Evolutionary conservation across 257 asterid genomes (phyloP).

Genomic region (Solanum dulcamara): DNA sequence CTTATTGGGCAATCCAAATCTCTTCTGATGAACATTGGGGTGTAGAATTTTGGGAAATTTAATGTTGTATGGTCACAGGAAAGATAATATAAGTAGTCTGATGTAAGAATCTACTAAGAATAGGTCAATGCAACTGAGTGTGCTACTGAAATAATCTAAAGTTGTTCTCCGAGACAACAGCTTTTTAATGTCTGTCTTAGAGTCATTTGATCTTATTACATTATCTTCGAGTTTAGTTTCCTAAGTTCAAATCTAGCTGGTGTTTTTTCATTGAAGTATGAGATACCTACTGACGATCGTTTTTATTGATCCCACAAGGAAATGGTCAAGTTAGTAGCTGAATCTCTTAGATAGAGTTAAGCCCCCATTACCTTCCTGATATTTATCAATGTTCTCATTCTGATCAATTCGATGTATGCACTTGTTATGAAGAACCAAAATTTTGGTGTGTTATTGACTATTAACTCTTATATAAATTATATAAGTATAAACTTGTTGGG

Average conservation of each 20-base stretch:
- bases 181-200: conserved; percentile 19
- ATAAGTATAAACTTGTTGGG: background rate
- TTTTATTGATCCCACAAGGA: conserved; percentile 2
- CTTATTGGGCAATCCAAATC: conserved; percentile 10
- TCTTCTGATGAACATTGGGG: conserved; percentile 3
- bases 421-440: background rate
- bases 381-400: background rate
- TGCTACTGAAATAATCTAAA: background rate
- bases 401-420: background rate
- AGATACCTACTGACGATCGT: conserved; percentile 2
- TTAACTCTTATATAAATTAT: background rate
- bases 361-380: background rate
- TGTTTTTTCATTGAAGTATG: background rate
- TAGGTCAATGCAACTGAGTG: background rate
- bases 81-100: background rate
- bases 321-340: background rate
- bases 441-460: background rate
- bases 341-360: background rate
- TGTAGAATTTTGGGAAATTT: background rate
- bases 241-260: background rate
- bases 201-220: background rate
- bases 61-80: background rate
- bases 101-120: background rate
- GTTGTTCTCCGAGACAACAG: conserved; percentile 15
- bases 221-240: background rate